Evolutionary conservation across 306 rosid species (phyloP).

Genomic region (Astragalus membranaceus): DNA sequence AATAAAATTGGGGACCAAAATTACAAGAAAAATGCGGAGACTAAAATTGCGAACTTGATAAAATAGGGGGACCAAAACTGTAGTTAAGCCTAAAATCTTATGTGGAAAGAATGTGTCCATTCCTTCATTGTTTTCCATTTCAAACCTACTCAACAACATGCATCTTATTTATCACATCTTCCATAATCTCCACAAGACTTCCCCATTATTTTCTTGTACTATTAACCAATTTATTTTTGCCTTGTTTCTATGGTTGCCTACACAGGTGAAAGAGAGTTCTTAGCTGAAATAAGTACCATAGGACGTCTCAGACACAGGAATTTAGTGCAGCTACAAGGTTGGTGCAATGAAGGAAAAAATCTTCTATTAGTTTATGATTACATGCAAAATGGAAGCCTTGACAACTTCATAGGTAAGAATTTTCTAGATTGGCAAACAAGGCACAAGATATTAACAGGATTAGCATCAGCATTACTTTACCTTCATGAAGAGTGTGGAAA

Average conservation of each 20-base stretch:
- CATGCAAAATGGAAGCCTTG: conserved; percentile 60
- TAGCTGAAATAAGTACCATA: conserved; percentile 53
- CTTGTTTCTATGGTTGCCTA: background rate
- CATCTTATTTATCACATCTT: too few relatives aligned
- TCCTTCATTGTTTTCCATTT: too few relatives aligned
- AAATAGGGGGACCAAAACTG: too few relatives aligned
- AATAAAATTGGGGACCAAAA: too few relatives aligned
- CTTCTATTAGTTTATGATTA: conserved; percentile 45
- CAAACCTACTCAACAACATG: background rate
- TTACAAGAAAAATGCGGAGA: too few relatives aligned
- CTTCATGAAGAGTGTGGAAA: conserved; percentile 56
- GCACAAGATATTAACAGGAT: conserved; percentile 40
- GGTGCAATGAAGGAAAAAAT: conserved; percentile 37
- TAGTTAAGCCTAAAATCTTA: too few relatives aligned
- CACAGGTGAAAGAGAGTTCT: conserved; percentile 56
- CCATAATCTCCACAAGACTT: too few relatives aligned
- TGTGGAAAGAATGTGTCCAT: too few relatives aligned
- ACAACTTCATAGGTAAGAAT: conserved; percentile 34
- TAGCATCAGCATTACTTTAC: conserved; percentile 49
- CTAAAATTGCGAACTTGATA: too few relatives aligned
- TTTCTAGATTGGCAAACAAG: conserved; percentile 42
- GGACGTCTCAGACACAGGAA: conserved; percentile 56
- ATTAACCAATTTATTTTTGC: background rate
- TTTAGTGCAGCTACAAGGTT: conserved; percentile 48
- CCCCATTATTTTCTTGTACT: background rate